Base-by-base conservation (phyloP, 257 asterid genomes). In the Eustoma russellianum region DNA sequence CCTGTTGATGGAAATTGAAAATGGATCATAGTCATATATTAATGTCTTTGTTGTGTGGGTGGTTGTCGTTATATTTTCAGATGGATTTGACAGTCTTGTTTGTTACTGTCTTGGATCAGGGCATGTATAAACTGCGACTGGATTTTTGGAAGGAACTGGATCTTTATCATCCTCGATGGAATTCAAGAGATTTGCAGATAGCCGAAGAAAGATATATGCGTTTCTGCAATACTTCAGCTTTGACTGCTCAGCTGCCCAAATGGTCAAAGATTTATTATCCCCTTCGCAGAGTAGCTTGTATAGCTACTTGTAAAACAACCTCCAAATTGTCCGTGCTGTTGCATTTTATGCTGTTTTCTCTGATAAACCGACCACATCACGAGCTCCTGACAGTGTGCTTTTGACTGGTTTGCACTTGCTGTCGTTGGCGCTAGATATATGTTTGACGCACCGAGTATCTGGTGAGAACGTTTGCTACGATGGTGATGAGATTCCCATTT, bases 111-210 rank as follows among this genome's bases (percentile, higher is more conserved):
- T 72, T 61, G 50, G 59, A 50, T 17, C 77, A 92, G 99, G 99
- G 99, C 43, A 83, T 75, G 87, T 88, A 92, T 69, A 92, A 78
- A 77, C 77, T 92, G 74, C 77, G 86, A 46, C 7, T 69, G 43
- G 63, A 55, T 9, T 74, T 68, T 65, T 92, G 99, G 99, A 88
- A 79, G 74, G 97, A 92, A 65, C 79, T 92, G 48, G 99, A 92
- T 77, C 71, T 92, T 58, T 88, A 92, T 66, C 99, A 92, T 61
- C 97, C 93, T 59, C 97, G 97, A 55, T 92, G 94, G 93, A 92
- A 70, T 74, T 78, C 79, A 44, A 83, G 93, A 76, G 99, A 92
- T 58, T 83, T 78, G 53, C 99, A 92, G 73, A 80, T 75, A 33
- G 94, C 97, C 49, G 97, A 88, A 72, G 97, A 92, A 69, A 81